These are phyloP conservation scores for Plasmodium blacklocki DNA, from an alignment of 169 alveolate genomes.

Conservation along the genomic window DNA sequence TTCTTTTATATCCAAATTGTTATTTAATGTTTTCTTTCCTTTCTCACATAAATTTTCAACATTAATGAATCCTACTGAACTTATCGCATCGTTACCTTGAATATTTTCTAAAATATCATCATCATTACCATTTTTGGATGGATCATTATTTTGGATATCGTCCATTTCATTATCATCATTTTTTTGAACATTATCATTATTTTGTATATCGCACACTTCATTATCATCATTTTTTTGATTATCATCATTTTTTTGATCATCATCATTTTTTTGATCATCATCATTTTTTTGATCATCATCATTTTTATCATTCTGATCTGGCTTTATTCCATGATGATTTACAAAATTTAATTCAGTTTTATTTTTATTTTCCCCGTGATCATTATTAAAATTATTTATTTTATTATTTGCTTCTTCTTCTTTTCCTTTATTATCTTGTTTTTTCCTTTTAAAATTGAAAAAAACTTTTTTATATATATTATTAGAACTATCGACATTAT, in stretches of 20 bases:
- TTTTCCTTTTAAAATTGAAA: not conserved
- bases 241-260: no score
- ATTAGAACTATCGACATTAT: not conserved
- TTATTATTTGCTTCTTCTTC: not conserved
- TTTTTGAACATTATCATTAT: no score
- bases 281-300: no score
- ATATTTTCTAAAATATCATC: not conserved
- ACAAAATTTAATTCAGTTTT: not conserved
- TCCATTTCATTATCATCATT: not conserved
- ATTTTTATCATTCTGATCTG: no score
- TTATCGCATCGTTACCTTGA: not conserved
- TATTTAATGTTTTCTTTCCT: not conserved
- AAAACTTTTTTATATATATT: slow-evolving; percentile 5
- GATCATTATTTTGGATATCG: not conserved
- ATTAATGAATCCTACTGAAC: not conserved
- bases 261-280: no score
- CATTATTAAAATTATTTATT: not conserved
- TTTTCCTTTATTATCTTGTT: not conserved
- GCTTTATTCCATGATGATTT: no score
- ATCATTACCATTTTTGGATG: not conserved
- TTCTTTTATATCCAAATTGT: no score
- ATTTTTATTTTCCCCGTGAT: not conserved
- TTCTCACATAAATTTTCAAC: not conserved
- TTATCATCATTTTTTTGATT: no score
- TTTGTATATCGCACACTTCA: no score